Evolutionary conservation across 2,329 filamentous ascomycete species (phyloP), one percentile per base, ranked within the genome.

Genomic region (Chaetomium sp.): DNA sequence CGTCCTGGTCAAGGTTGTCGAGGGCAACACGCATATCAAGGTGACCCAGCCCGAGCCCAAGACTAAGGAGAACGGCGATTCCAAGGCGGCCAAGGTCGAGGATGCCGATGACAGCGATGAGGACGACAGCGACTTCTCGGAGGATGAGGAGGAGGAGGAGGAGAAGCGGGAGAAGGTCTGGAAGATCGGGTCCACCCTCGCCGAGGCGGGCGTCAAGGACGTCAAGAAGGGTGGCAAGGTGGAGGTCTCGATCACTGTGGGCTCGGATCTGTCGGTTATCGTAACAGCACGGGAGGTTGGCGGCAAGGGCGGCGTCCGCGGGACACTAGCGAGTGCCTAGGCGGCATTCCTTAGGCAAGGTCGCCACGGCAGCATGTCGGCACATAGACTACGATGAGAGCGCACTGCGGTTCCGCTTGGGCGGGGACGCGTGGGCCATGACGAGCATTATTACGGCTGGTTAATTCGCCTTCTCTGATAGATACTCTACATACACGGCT

Each of bases 1-100:
- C 73, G 90, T 98, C 3, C 82, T 98, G 13, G 81, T 99, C 77
- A 92, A 91, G 79, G 85, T 99, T 62, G 91, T 89, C 70, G 95
- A 99, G 82, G 95, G 92, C 71, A 85, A 86, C 71, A 89, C 92
- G 50, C 90, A 96, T 78, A 97, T 98, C 83, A 96, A 96, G 80
- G 88, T 97, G 73, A 94, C 91, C 68, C 92, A 95, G 82, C 88
- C 91, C 42, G 91, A 94, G 80, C 86, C 89, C 67, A 92, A 92
- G 83, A 71, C 86, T 65, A 91, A 92, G 72, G 83, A 85, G 70
- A 84, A 87, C 68, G 84, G 83, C 67, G 77, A 78, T 27, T 79
- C 79, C 53, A 83, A 82, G 65, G 80, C 80, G 3, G 84, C 85
- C 42, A 84, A 85, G 33, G 82, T 84, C 0, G 84, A 86, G 66